Evolutionary conservation across 106 monocot genomes (phyloP).

Genomic region (Allium cepa): DNA sequence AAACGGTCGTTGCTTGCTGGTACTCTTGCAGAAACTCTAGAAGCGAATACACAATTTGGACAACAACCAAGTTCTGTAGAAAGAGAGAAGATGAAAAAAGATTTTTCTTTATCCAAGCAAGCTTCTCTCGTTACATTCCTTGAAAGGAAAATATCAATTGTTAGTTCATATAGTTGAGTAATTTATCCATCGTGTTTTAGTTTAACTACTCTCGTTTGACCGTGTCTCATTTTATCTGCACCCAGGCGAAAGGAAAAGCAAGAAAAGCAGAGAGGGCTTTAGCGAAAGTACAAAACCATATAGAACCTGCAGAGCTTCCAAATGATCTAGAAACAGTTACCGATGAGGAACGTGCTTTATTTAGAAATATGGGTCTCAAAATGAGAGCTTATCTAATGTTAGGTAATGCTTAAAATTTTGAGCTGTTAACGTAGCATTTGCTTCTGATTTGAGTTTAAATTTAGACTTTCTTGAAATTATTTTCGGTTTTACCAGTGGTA

Average conservation of each 20-base stretch:
- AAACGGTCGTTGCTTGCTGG: constrained; percentile 67
- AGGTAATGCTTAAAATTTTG: constrained; percentile 23
- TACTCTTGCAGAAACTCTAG: constrained; percentile 73
- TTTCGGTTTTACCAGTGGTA: too few species aligned
- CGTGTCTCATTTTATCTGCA: background rate
- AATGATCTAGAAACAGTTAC: constrained; percentile 92
- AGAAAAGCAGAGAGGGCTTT: constrained; percentile 85
- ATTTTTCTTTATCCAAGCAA: constrained; percentile 48
- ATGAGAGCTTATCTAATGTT: constrained; percentile 62
- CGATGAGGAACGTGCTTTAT: constrained; percentile 81
- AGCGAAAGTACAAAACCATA: constrained; percentile 70
- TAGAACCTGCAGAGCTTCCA: constrained; percentile 74
- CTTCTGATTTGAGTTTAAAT: too few species aligned
- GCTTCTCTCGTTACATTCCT: constrained; percentile 59
- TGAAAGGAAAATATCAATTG: constrained; percentile 47
- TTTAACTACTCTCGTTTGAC: background rate
- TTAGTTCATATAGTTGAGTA: too few species aligned
- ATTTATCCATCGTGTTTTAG: background rate
- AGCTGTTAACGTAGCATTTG: too few species aligned
- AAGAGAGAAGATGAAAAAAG: constrained; percentile 49
- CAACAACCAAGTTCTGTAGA: constrained; percentile 42
- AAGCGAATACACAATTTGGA: constrained; percentile 67
- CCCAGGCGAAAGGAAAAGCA: constrained; percentile 67
- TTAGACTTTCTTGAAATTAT: too few species aligned
- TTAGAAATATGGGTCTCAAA: constrained; percentile 79